These are phyloP conservation scores for Salix caprea DNA, from an alignment of 345 rosid species.

Conservation along the genomic window DNA sequence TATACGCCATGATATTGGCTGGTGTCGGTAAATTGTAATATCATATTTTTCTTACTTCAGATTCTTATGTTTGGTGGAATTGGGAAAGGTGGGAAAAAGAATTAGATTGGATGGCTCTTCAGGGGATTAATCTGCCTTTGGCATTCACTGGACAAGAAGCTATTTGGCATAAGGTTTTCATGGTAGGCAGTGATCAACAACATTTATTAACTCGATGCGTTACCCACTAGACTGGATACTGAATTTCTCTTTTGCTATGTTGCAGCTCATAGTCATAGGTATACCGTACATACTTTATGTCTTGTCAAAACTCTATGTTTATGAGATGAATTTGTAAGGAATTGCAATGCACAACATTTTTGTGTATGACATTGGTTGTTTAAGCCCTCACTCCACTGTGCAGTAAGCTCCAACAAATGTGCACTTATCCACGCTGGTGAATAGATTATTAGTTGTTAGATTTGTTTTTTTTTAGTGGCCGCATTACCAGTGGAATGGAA, in stretches of 20 bases:
- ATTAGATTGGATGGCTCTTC: conserved; percentile 98
- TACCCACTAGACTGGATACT: neutral
- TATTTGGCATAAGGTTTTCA: conserved; percentile 89
- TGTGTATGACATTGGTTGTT: too few species aligned
- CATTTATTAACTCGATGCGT: neutral
- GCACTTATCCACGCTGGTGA: neutral
- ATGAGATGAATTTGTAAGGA: too few species aligned
- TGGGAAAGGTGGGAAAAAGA: conserved; percentile 96
- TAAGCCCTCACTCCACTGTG: neutral
- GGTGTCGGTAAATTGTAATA: neutral
- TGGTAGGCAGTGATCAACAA: conserved; percentile 35
- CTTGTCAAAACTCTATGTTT: too few species aligned
- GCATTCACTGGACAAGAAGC: conserved; percentile 95
- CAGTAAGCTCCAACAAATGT: neutral
- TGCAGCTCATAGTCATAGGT: neutral
- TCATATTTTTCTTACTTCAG: conserved; percentile 33
- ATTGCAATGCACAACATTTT: too few species aligned
- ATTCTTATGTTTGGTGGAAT: conserved; percentile 93
- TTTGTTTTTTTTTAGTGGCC: neutral
- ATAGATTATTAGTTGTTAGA: neutral
- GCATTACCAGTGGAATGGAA: too few species aligned
- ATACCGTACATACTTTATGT: neutral
- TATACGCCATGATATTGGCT: neutral
- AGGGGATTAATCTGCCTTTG: conserved; percentile 91
- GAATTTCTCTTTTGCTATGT: neutral